Base-by-base conservation (phyloP, 257 asterid species). In the Ocimum tenuiflorum region DNA sequence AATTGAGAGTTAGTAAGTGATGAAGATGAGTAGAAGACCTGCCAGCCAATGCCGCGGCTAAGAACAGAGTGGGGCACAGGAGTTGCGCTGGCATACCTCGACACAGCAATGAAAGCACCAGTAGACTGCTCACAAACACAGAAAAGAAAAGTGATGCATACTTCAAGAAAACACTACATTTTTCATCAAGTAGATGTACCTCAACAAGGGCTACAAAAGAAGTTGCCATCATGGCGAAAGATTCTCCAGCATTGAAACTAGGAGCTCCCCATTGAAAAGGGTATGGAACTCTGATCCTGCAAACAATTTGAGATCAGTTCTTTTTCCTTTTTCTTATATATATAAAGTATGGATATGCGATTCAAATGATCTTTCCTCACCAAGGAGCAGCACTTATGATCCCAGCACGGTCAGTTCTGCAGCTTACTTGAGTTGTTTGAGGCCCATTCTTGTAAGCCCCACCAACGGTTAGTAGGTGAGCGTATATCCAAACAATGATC, bases 231-330 rank as follows among this genome's bases (percentile, higher is more conserved):
- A 92, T 92, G 67, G 99, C 97, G 48, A 92, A 92, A 36, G 96
- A 77, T 80, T 88, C 99, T 58, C 99, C 99, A 13, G 91, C 99
- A 75, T 87, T 23, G 69, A 92, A 92, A 46, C 88, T 81, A 6
- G 97, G 97, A 64, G 97, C 84, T 41, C 99, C 99, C 96, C 97
- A 89, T 69, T 92, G 99, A 69, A 92, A 92, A 3, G 97, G 99
- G 65, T 86, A 92, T 0, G 97, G 97, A 31, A 89, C 85, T 73
- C 94, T 84, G 59, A 91, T 91, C 98, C 98, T 89, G 88, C 45
- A 72, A 51, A 56, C 43, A 33, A 17, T 14, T 27, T 31, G 1
- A n/a, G n/a, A n/a, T n/a, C n/a, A n/a, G n/a, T n/a, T n/a, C n/a
- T n/a, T n/a, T n/a, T n/a, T n/a, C n/a, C n/a, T n/a, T n/a, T n/a